A percentile compares a stretch with the other conserved stretches of the same genome.
Evolutionary conservation across 2,329 filamentous ascomycete species (phyloP).

Genomic region (Colletotrichum viniferum): DNA sequence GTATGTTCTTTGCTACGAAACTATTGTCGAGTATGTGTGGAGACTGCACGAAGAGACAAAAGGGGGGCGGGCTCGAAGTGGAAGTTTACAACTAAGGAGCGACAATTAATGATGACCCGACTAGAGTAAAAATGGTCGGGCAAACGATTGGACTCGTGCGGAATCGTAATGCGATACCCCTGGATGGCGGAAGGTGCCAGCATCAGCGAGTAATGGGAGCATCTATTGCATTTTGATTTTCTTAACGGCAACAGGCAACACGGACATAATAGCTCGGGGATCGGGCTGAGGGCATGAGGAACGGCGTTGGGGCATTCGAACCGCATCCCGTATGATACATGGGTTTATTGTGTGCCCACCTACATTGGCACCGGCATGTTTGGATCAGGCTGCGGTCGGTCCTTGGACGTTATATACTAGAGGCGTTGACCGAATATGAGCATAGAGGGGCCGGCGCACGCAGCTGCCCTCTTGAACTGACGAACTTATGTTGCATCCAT

Average conservation of each 20-base stretch:
- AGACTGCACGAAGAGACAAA: constrained; percentile 45
- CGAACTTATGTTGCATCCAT: neutral
- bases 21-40: constrained; percentile 83
- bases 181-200: constrained; percentile 8
- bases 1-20: constrained; percentile 96
- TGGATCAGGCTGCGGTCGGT: neutral
- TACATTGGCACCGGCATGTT: neutral
- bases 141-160: neutral
- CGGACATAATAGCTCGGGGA: neutral
- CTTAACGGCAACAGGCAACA: constrained; percentile 5
- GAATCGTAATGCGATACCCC: constrained; percentile 18
- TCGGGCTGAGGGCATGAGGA: constrained; percentile 5
- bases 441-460: neutral
- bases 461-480: neutral
- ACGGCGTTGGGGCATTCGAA: constrained; percentile 15
- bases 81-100: constrained; percentile 20
- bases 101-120: constrained; percentile 5
- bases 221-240: constrained; percentile 7
- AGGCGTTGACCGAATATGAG: neutral
- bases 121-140: neutral
- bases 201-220: constrained; percentile 14
- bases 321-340: constrained; percentile 6
- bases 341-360: neutral
- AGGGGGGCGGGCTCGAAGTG: constrained; percentile 24
- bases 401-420: constrained; percentile 5